These are phyloP conservation scores for Lasiodiplodia hormozganensis DNA, from an alignment of 2,329 filamentous ascomycete species.

Conservation along the genomic window DNA sequence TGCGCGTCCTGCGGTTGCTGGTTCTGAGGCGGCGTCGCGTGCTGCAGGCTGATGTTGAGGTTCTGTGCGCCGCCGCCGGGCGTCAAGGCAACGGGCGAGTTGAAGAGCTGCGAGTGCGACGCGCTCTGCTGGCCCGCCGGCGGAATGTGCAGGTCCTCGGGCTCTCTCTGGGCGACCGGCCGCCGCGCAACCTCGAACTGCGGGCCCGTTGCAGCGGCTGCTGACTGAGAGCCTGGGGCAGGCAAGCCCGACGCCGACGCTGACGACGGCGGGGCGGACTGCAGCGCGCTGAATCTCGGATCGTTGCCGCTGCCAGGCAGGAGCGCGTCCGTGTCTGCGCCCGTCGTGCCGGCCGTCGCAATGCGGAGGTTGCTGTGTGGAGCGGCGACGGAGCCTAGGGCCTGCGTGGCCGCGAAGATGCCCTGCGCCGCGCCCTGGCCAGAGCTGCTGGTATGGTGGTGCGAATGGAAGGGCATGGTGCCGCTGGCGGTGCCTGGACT, in stretches of 20 bases:
- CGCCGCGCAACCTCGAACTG: slow-evolving; percentile 61
- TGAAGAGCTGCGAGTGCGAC: slow-evolving; percentile 54
- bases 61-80: slow-evolving; percentile 40
- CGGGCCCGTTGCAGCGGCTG: slow-evolving; percentile 46
- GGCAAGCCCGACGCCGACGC: slow-evolving; percentile 38
- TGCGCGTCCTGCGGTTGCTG: slow-evolving; percentile 49
- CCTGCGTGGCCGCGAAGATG: slow-evolving; percentile 54
- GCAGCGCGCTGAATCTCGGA: slow-evolving; percentile 39
- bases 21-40: slow-evolving; percentile 52
- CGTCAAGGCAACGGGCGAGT: slow-evolving; percentile 57
- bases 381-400: slow-evolving; percentile 56
- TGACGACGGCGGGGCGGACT: slow-evolving; percentile 40
- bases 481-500: slow-evolving; percentile 24
- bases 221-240: slow-evolving; percentile 34
- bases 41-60: slow-evolving; percentile 61
- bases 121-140: slow-evolving; percentile 49
- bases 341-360: slow-evolving; percentile 50
- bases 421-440: slow-evolving; percentile 47
- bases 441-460: slow-evolving; percentile 37
- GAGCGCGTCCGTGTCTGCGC: slow-evolving; percentile 54
- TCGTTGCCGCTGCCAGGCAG: slow-evolving; percentile 46
- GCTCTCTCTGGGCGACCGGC: slow-evolving; percentile 50
- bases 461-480: slow-evolving; percentile 48
- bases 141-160: slow-evolving; percentile 64
- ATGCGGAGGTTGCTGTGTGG: slow-evolving; percentile 50